A percentile compares a stretch with the other conserved stretches of the same genome.
Conservation (phyloP, 163 green algal species). For the Trebouxia gelatinosa region DNA sequence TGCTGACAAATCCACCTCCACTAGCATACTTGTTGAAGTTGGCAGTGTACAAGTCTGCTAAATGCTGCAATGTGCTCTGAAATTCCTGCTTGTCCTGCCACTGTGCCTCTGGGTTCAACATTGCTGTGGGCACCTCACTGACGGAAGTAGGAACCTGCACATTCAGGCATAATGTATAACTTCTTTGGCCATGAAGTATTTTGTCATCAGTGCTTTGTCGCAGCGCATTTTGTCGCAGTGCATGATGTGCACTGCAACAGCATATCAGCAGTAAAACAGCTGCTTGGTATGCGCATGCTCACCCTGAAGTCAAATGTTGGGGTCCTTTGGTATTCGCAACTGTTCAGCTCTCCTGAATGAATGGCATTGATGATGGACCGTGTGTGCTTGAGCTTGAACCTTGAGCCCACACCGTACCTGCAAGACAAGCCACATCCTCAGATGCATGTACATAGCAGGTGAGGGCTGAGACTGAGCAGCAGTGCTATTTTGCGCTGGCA, state of each 20-base stretch:
- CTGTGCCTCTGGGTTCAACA: conserved; percentile 65
- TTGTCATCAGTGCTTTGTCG: neutral
- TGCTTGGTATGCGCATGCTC: conserved; percentile 2
- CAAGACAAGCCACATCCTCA: neutral
- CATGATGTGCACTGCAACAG: neutral
- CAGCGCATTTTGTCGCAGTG: neutral
- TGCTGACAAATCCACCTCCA: conserved; percentile 42
- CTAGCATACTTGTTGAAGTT: conserved; percentile 62
- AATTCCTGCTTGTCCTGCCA: conserved; percentile 76
- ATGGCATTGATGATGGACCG: conserved; percentile 96
- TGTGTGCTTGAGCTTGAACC: conserved; percentile 93
- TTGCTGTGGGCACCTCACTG: conserved; percentile 63
- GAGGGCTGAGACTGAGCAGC: no score
- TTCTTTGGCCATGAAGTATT: neutral
- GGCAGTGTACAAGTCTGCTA: conserved; percentile 58
- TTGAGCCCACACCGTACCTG: conserved; percentile 84
- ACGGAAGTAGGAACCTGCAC: conserved; percentile 52
- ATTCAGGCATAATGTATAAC: neutral
- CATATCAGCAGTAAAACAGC: neutral
- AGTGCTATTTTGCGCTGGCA: no score
- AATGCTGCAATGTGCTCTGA: conserved; percentile 57
- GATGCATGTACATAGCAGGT: neutral
- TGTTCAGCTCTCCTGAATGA: conserved; percentile 82
- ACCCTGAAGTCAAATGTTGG: conserved; percentile 85
- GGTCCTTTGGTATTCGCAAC: conserved; percentile 60